A percentile compares a stretch with the other conserved stretches of the same genome.
Evolutionary conservation across 2,329 filamentous ascomycete species (phyloP).

Genomic region (Fusarium nematophilum): DNA sequence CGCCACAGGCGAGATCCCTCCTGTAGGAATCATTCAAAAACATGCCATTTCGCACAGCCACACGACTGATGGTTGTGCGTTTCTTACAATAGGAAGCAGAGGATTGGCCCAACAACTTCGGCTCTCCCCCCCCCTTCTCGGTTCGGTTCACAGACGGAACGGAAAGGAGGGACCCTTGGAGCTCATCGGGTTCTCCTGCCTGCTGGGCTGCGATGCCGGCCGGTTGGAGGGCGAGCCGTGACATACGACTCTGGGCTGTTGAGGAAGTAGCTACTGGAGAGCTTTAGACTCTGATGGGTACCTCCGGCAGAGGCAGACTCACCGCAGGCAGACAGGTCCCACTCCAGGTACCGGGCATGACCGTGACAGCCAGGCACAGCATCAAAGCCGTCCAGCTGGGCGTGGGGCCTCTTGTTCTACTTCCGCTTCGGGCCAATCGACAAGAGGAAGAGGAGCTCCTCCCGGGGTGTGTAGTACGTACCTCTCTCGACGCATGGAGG

Average conservation of each 20-base stretch:
- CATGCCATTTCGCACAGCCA: constrained; percentile 46
- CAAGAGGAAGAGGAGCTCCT: too few relatives aligned
- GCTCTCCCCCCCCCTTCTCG: background rate
- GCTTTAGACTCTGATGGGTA: constrained; percentile 5
- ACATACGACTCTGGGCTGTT: constrained; percentile 35
- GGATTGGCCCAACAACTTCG: constrained; percentile 27
- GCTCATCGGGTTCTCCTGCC: constrained; percentile 36
- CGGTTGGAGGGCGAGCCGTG: constrained; percentile 25
- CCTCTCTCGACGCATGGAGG: too few relatives aligned
- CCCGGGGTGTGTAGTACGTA: too few relatives aligned
- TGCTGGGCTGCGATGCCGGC: too few relatives aligned
- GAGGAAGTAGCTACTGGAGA: background rate
- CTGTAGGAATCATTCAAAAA: too few relatives aligned
- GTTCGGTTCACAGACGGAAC: too few relatives aligned
- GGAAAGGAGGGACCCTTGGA: too few relatives aligned
- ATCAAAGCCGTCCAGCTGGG: background rate
- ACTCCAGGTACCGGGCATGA: constrained; percentile 28
- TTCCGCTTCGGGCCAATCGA: too few relatives aligned
- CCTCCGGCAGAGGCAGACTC: constrained; percentile 10
- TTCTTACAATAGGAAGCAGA: constrained; percentile 37
- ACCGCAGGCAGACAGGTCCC: constrained; percentile 14
- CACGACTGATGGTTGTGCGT: constrained; percentile 42
- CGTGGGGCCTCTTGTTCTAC: too few relatives aligned
- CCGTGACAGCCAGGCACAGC: background rate
- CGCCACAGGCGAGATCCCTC: too few relatives aligned